Evolutionary conservation across 495 filamentous ascomycete genomes (phyloP).

Genomic region (Podospora comata): DNA sequence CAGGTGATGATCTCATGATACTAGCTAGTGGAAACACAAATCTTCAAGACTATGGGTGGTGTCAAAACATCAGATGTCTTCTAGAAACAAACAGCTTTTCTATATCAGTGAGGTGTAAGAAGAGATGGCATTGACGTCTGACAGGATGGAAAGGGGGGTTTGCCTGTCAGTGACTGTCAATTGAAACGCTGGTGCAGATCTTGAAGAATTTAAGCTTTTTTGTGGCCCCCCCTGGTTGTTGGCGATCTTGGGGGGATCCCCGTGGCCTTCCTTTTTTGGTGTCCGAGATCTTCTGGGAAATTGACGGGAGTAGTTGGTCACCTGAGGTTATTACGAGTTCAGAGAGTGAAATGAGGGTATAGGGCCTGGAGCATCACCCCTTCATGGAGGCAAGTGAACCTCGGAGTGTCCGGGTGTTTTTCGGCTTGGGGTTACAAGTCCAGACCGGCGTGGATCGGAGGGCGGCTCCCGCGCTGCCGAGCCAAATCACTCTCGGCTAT

Average conservation of each 20-base stretch:
- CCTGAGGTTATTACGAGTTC: no score
- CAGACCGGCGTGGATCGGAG: slow-evolving; percentile 1
- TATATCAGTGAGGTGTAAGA: background rate
- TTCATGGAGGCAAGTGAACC: background rate
- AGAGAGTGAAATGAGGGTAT: no score
- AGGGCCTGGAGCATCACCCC: background rate
- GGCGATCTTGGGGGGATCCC: background rate
- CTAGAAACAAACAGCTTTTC: background rate
- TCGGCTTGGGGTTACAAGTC: slow-evolving; percentile 6
- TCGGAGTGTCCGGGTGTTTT: slow-evolving; percentile 15
- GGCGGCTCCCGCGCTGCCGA: slow-evolving; percentile 3
- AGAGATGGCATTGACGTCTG: background rate
- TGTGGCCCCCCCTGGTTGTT: background rate
- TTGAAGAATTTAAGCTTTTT: slow-evolving; percentile 9
- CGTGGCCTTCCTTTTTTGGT: background rate
- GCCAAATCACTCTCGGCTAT: slow-evolving; percentile 20
- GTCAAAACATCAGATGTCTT: background rate
- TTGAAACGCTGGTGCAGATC: background rate
- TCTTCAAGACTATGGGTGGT: background rate
- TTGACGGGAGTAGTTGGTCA: no score
- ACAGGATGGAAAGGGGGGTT: background rate
- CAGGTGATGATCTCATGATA: background rate
- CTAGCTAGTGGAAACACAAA: background rate
- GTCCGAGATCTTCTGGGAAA: background rate
- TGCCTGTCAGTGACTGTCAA: background rate